Percentiles rank a stretch among this genome's conserved stretches.
Conservation (phyloP, 2,329 filamentous ascomycete genomes). For the Xylaria sp. region DNA sequence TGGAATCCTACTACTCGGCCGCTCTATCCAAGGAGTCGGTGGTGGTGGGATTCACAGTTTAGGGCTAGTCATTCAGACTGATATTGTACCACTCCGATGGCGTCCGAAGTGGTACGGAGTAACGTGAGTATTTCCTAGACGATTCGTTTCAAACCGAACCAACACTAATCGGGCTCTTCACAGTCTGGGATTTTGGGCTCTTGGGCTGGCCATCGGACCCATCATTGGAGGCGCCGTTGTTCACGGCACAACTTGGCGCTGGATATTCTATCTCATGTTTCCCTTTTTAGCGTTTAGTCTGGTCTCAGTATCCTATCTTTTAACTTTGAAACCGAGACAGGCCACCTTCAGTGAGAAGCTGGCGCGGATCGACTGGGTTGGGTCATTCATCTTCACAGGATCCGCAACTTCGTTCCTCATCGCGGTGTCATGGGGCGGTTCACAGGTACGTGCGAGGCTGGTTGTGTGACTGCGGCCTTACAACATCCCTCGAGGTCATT, state of each 20-base stretch:
- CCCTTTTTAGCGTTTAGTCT: constrained; percentile 57
- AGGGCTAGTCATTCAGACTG: constrained; percentile 55
- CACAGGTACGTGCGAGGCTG: constrained; percentile 36
- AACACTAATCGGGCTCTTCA: not conserved
- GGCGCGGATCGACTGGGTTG: constrained; percentile 58
- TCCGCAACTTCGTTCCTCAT: constrained; percentile 59
- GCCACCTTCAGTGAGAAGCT: constrained; percentile 52
- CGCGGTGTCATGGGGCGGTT: constrained; percentile 60
- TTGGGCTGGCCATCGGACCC: constrained; percentile 35
- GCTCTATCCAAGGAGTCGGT: constrained; percentile 55
- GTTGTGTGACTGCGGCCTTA: not conserved
- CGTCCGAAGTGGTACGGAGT: constrained; percentile 56
- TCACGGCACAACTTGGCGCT: constrained; percentile 37
- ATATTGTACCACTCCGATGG: constrained; percentile 56
- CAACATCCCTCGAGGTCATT: not conserved
- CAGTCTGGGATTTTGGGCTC: constrained; percentile 36
- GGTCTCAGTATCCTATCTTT: constrained; percentile 54
- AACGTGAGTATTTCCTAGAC: constrained; percentile 45
- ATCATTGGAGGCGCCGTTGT: constrained; percentile 38
- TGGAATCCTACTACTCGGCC: constrained; percentile 52
- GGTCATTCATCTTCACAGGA: constrained; percentile 58
- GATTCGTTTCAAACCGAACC: not conserved
- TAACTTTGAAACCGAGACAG: constrained; percentile 53
- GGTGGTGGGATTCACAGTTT: constrained; percentile 57
- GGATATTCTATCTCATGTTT: constrained; percentile 57